Conservation (phyloP, 805 yeast genomes). For the Kodamaea nitidulidarum region DNA sequence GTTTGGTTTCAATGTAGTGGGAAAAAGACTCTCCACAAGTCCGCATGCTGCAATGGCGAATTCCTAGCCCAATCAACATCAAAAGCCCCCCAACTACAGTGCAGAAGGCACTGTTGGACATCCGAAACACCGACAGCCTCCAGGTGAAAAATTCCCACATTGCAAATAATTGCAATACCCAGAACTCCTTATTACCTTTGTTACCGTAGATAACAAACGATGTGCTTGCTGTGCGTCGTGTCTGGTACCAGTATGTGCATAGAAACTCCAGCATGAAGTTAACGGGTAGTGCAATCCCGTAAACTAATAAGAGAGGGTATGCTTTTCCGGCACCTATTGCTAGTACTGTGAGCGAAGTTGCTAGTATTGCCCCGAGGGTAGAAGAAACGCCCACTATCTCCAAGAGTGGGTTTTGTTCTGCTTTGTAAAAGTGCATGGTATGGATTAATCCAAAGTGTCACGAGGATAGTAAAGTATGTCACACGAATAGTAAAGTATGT, state of each 20-base stretch:
- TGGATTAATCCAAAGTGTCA: too few relatives aligned
- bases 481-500: too few relatives aligned
- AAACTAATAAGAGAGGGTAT: conserved; percentile 7
- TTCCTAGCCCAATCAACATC: conserved; percentile 56
- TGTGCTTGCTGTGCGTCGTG: conserved; percentile 18
- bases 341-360: neutral
- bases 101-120: neutral
- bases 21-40: conserved; percentile 85
- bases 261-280: conserved; percentile 29
- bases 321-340: conserved; percentile 10
- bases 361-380: conserved; percentile 15
- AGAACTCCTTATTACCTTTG: conserved; percentile 28
- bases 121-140: neutral
- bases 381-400: conserved; percentile 18
- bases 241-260: conserved; percentile 23
- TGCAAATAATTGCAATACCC: conserved; percentile 25
- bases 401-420: conserved; percentile 15
- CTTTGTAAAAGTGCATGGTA: conserved; percentile 13
- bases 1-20: conserved; percentile 64
- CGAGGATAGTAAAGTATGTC: too few relatives aligned
- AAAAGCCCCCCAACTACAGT: conserved; percentile 44
- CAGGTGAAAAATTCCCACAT: conserved; percentile 20
- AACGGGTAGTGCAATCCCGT: conserved; percentile 17
- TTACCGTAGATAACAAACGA: conserved; percentile 36
- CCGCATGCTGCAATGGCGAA: conserved; percentile 77